Evolutionary conservation across 1,284 basidiomycete genomes (phyloP).

Genomic region (Pseudomicrostroma phylloplanum): DNA sequence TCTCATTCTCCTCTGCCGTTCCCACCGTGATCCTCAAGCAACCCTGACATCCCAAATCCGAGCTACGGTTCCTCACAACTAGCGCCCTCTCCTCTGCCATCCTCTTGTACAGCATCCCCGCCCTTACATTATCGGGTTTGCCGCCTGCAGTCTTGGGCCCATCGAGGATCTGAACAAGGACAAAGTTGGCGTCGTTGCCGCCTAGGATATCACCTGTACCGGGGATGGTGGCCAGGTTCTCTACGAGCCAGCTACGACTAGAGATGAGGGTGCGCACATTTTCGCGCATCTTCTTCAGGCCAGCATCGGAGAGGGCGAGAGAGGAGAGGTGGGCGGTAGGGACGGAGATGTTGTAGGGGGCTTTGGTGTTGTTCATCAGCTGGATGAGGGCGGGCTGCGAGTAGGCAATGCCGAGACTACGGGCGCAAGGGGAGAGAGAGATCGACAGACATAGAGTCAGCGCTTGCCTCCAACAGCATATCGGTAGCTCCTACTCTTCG

Average conservation of each 20-base stretch:
- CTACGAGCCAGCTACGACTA: slow-evolving; percentile 60
- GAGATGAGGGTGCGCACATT: slow-evolving; percentile 63
- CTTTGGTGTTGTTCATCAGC: slow-evolving; percentile 90
- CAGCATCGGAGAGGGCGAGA: slow-evolving; percentile 65
- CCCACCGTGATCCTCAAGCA: slow-evolving; percentile 88
- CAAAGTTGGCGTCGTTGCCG: slow-evolving; percentile 83
- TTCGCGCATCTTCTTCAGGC: slow-evolving; percentile 62
- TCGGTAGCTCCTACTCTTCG: slow-evolving; percentile 53
- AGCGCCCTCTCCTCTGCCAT: slow-evolving; percentile 78
- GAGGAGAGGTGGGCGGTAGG: slow-evolving; percentile 80
- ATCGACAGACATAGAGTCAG: neutral
- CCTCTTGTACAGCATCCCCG: slow-evolving; percentile 68
- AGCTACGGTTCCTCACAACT: slow-evolving; percentile 83
- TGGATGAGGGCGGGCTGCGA: slow-evolving; percentile 84
- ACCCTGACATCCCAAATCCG: slow-evolving; percentile 77
- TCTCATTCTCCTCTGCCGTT: slow-evolving; percentile 63
- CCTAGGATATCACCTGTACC: slow-evolving; percentile 68
- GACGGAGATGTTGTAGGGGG: slow-evolving; percentile 92
- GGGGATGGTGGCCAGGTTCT: slow-evolving; percentile 54
- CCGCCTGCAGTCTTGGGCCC: slow-evolving; percentile 47
- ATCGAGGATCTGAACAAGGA: slow-evolving; percentile 72
- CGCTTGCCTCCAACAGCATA: neutral
- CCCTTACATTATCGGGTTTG: slow-evolving; percentile 64
- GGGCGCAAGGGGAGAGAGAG: neutral
- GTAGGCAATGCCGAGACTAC: slow-evolving; percentile 70